These are phyloP conservation scores for Torrubiellomyces zombiae DNA, from an alignment of 2,329 filamentous ascomycete genomes.

Conservation along the genomic window DNA sequence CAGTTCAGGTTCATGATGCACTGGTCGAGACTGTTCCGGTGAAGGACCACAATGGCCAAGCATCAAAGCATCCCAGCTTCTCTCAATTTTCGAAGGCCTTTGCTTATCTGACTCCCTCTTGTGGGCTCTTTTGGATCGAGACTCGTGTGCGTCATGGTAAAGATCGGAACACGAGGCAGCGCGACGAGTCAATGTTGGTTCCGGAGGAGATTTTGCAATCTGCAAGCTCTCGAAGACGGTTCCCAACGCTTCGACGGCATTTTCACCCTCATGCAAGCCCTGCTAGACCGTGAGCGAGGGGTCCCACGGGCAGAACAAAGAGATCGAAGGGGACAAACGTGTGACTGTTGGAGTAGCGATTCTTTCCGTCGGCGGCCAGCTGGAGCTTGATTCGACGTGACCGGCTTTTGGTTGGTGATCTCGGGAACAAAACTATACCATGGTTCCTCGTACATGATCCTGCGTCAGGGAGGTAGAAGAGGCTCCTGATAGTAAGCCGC, in stretches of 20 bases:
- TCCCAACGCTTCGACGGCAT: constrained; percentile 37
- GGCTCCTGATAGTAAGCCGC: constrained; percentile 2
- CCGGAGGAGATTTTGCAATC: constrained; percentile 41
- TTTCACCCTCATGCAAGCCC: constrained; percentile 34
- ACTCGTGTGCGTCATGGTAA: constrained; percentile 43
- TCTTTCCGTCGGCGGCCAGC: constrained; percentile 47
- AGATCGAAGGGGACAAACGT: constrained; percentile 26
- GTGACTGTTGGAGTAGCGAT: constrained; percentile 51
- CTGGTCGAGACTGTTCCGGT: constrained; percentile 1
- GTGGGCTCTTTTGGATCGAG: constrained; percentile 32
- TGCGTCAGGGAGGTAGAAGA: too few species aligned
- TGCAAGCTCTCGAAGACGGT: constrained; percentile 42
- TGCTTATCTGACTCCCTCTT: constrained; percentile 23
- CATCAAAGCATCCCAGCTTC: constrained; percentile 33
- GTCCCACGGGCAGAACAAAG: constrained; percentile 4
- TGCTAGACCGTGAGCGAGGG: constrained; percentile 16
- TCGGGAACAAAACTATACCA: constrained; percentile 68
- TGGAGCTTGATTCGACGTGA: constrained; percentile 23
- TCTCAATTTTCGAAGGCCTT: constrained; percentile 20
- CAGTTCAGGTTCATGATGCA: constrained; percentile 11
- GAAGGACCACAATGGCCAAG: constrained; percentile 10
- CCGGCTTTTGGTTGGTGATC: constrained; percentile 31
- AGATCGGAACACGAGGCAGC: constrained; percentile 66
- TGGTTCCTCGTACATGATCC: constrained; percentile 67
- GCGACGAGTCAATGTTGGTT: constrained; percentile 46